These are phyloP conservation scores for Blastobotrys chiropterorum DNA, from an alignment of 805 yeast genomes.

Conservation along the genomic window DNA sequence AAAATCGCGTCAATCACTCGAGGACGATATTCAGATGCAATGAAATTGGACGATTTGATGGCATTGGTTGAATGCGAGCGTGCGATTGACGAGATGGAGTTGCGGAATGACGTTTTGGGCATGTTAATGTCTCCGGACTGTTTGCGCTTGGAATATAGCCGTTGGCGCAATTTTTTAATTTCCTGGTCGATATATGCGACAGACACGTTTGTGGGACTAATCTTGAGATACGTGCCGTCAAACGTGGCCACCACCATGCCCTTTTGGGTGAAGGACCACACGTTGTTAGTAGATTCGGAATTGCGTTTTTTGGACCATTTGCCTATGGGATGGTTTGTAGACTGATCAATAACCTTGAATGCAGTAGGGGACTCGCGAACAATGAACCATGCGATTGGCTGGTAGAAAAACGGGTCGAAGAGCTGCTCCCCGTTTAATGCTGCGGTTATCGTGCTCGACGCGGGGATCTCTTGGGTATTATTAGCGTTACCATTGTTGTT, in stretches of 20 bases:
- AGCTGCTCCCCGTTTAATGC: not conserved
- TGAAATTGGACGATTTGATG: not conserved
- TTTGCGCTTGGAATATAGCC: not conserved
- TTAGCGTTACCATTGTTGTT: not conserved
- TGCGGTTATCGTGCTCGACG: not conserved
- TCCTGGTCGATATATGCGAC: conserved; percentile 6
- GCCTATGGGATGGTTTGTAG: conserved; percentile 17
- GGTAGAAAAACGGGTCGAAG: conserved; percentile 6
- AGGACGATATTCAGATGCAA: not conserved
- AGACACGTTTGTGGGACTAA: conserved; percentile 2
- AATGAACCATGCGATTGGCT: conserved; percentile 21
- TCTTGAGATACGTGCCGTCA: not conserved
- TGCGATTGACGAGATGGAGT: not conserved
- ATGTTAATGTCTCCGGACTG: not conserved
- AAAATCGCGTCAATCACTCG: not conserved
- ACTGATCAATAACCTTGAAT: conserved; percentile 16
- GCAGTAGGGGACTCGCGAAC: conserved; percentile 5
- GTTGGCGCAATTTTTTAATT: not conserved
- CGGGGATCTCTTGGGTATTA: not conserved
- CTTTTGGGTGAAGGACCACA: conserved; percentile 8
- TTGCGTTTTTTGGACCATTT: conserved; percentile 14
- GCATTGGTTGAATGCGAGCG: not conserved
- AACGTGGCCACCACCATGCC: conserved; percentile 1
- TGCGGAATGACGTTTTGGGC: not conserved
- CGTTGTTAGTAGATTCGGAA: conserved; percentile 1